Evolutionary conservation across 192 early-diverging fungal species (phyloP).

Genomic region (Phlyctochytrium arcticum): DNA sequence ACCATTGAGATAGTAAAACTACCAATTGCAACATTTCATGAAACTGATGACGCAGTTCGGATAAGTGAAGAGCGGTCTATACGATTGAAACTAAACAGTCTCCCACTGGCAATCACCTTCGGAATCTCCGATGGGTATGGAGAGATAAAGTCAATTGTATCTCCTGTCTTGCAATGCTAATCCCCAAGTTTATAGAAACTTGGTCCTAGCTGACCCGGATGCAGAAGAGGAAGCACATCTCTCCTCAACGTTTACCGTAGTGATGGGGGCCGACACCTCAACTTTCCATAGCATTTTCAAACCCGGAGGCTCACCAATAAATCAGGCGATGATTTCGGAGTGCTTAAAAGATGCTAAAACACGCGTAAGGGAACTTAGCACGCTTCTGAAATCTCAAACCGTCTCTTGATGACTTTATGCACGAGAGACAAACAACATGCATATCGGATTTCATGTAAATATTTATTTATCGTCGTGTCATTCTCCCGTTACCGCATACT

Average conservation of each 20-base stretch:
- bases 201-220: conserved; percentile 63
- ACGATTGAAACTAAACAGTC: conserved; percentile 44
- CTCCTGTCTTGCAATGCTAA: background rate
- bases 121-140: conserved; percentile 58
- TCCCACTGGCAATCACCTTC: conserved; percentile 59
- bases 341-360: conserved; percentile 43
- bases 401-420: no score
- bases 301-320: conserved; percentile 49
- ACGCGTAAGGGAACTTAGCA: conserved; percentile 39
- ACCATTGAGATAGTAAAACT: conserved; percentile 53
- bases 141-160: background rate
- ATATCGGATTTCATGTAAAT: no score
- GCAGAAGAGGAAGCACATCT: conserved; percentile 63
- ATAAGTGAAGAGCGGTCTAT: conserved; percentile 49
- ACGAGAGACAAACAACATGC: no score
- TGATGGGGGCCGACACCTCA: no score
- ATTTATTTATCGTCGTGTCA: no score
- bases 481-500: no score
- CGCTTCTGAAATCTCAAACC: no score
- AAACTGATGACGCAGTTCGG: conserved; percentile 55
- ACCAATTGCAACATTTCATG: conserved; percentile 62
- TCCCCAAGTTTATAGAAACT: background rate
- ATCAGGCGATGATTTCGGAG: conserved; percentile 34
- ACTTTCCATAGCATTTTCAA: no score
- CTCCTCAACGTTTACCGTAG: conserved; percentile 49